Base-by-base conservation (phyloP, 805 yeast genomes). In the Cyberlindnera samutprakarnensis region DNA sequence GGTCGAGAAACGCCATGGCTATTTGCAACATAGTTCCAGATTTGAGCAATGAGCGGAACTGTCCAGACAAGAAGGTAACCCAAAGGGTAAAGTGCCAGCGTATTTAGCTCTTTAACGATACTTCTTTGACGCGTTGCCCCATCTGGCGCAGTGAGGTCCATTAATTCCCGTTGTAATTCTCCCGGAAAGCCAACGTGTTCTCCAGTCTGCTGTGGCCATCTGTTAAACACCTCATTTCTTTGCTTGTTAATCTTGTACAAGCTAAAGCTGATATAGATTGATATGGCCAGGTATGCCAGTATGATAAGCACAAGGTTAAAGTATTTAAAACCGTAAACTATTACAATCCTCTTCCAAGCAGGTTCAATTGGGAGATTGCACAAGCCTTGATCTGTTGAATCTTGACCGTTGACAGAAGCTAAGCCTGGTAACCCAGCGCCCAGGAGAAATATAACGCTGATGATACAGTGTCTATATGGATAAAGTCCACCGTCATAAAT, bases 401-500 rank as follows among this genome's bases (percentile, higher is more conserved):
- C 38, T 3, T 28, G 29, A 14, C 27, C 32, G 15, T 39, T 32
- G n/a, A 41, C 23, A 20, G 39, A 49, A 6, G 42, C 35, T 4
- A 47, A n/a, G 1, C 35, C 38, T 5, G 47, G 28, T 5, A 24
- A 9, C 2, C 32, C 8, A 6, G 38, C 18, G 0, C 37, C 43
- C 11, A 23, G 4, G 2, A 15, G 2, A 13, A 30, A 4, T 3
- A 32, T 22, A 2, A 31, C 3, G 2, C 30, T 21, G 4, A 28
- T 7, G 3, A 40, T 12, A 5, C 10, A 15, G 20, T 23, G 23
- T 20, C 49, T 25, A 11, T 19, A 18, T 6, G 37, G 33, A 32
- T 35, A 49, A 10, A 47, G 17, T 6, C 53, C 53, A 23, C 53
- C 53, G 36, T 49, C 53, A 15, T 36, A 42, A 11, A 32, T 25